These are phyloP conservation scores for Epichloe hybrida DNA, from an alignment of 2,329 filamentous ascomycete genomes.

Conservation along the genomic window DNA sequence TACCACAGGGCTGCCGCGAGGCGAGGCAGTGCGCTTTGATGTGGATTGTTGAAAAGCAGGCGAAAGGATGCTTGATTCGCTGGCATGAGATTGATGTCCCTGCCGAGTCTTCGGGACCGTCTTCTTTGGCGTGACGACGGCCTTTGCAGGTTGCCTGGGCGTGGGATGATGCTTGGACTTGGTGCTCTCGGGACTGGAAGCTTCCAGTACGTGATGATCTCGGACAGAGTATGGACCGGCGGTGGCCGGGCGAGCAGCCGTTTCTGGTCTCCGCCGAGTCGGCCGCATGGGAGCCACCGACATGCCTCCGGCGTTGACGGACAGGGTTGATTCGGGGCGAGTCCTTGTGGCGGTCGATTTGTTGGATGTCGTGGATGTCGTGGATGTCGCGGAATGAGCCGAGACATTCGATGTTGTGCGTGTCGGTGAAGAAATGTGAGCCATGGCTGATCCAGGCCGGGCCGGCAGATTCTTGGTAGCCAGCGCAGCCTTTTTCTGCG, in stretches of 20 bases:
- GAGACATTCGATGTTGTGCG: slow-evolving; percentile 27
- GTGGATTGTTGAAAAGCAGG: slow-evolving; percentile 22
- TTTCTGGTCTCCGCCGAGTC: slow-evolving; percentile 42
- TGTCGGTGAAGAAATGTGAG: slow-evolving; percentile 39
- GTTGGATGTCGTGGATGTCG: slow-evolving; percentile 9
- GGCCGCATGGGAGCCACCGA: slow-evolving; percentile 52
- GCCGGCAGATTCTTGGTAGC: slow-evolving; percentile 36
- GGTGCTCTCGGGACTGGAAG: slow-evolving; percentile 31
- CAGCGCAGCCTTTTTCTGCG: slow-evolving; percentile 58
- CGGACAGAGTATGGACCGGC: slow-evolving; percentile 53
- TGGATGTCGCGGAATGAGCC: slow-evolving; percentile 8
- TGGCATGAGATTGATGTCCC: slow-evolving; percentile 34
- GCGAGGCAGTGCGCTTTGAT: slow-evolving; percentile 24
- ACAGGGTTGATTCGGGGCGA: slow-evolving; percentile 30
- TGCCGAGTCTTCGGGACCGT: slow-evolving; percentile 31
- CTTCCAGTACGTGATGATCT: slow-evolving; percentile 26
- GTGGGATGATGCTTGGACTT: slow-evolving; percentile 33
- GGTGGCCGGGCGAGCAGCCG: slow-evolving; percentile 46
- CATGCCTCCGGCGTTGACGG: slow-evolving; percentile 40
- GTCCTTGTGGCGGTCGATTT: slow-evolving; percentile 25
- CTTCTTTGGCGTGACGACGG: slow-evolving; percentile 36
- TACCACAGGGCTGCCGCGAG: slow-evolving; percentile 28
- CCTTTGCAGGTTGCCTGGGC: slow-evolving; percentile 30
- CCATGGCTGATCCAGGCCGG: slow-evolving; percentile 51
- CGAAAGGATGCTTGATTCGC: slow-evolving; percentile 36